Conservation (phyloP, 768 basidiomycete genomes). For the Krasilnikovozyma curviuscula region DNA sequence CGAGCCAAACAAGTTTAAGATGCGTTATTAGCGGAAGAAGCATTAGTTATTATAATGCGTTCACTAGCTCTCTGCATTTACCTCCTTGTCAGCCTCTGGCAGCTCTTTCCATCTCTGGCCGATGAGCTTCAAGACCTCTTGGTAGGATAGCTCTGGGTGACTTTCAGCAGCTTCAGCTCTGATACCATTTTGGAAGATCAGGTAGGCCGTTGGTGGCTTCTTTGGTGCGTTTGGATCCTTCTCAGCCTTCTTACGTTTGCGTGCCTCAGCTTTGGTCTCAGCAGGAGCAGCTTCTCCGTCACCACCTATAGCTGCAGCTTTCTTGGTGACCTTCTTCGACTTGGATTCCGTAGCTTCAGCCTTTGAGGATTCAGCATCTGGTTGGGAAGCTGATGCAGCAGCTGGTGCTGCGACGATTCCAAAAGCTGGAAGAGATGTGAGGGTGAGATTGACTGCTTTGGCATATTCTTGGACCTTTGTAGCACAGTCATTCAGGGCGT, state of each 20-base stretch:
- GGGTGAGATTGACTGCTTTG: conserved; percentile 7
- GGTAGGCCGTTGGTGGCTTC: conserved; percentile 76
- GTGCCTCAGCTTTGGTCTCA: conserved; percentile 24
- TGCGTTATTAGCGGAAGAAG: too few species aligned
- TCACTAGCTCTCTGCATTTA: conserved; percentile 28
- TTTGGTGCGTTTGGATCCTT: conserved; percentile 90
- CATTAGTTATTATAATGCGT: too few species aligned
- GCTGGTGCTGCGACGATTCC: not conserved
- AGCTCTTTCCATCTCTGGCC: conserved; percentile 55
- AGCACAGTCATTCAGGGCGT: conserved; percentile 21
- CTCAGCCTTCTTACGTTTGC: conserved; percentile 45
- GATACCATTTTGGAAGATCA: conserved; percentile 82
- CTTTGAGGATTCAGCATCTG: not conserved
- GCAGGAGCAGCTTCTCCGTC: not conserved
- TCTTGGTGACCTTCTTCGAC: not conserved
- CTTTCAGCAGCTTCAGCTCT: conserved; percentile 49
- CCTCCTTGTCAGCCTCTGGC: conserved; percentile 50
- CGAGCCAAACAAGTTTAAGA: too few species aligned
- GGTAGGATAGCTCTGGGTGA: conserved; percentile 45
- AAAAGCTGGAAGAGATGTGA: conserved; percentile 2
- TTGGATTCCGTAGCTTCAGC: not conserved
- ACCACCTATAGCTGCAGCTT: not conserved
- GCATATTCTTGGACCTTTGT: conserved; percentile 21
- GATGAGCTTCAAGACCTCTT: conserved; percentile 53
- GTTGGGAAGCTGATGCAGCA: not conserved